Percentiles rank a stretch among this genome's conserved stretches.
These are phyloP conservation scores for Tuber magnatum DNA, from an alignment of 495 filamentous ascomycete genomes.

Conservation along the genomic window DNA sequence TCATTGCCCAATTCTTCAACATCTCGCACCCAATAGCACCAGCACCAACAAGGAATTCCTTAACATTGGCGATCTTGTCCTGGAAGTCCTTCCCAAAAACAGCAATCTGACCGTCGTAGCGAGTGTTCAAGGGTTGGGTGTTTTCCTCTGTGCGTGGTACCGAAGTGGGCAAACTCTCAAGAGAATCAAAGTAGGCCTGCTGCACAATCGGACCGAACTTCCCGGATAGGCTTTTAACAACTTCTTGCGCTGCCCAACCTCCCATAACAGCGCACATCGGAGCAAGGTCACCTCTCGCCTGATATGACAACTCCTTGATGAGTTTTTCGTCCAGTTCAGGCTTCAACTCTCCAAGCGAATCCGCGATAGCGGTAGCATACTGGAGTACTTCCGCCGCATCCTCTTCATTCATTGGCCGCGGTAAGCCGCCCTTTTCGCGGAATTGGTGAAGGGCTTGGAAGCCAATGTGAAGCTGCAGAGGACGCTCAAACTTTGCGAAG, in stretches of 20 bases:
- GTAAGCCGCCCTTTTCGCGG: conserved; percentile 60
- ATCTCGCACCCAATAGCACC: conserved; percentile 99
- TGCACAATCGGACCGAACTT: conserved; percentile 93
- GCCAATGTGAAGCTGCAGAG: conserved; percentile 82
- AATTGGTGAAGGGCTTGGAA: conserved; percentile 90
- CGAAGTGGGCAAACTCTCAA: conserved; percentile 81
- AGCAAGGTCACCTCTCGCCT: conserved; percentile 85
- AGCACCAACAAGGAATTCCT: conserved; percentile 89
- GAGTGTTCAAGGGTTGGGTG: conserved; percentile 71
- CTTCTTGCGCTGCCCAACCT: conserved; percentile 90
- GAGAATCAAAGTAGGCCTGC: conserved; percentile 93
- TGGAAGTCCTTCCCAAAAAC: conserved; percentile 93
- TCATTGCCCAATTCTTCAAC: conserved; percentile 99
- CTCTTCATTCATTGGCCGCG: conserved; percentile 70
- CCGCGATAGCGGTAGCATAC: conserved; percentile 61
- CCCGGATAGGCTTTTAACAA: conserved; percentile 92
- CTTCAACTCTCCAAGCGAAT: conserved; percentile 55
- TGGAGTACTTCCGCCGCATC: conserved; percentile 74
- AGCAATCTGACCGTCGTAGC: conserved; percentile 95
- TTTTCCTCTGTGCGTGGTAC: conserved; percentile 69
- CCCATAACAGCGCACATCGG: conserved; percentile 95
- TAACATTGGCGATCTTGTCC: conserved; percentile 80
- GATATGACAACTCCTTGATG: conserved; percentile 86
- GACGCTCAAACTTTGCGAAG: conserved; percentile 94
- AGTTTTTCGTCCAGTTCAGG: conserved; percentile 84